Percentiles rank a stretch among this genome's conserved stretches.
phyloP scores from a whole-genome alignment of 306 rosid genomes.

The Arachis stenosperma region DNA sequence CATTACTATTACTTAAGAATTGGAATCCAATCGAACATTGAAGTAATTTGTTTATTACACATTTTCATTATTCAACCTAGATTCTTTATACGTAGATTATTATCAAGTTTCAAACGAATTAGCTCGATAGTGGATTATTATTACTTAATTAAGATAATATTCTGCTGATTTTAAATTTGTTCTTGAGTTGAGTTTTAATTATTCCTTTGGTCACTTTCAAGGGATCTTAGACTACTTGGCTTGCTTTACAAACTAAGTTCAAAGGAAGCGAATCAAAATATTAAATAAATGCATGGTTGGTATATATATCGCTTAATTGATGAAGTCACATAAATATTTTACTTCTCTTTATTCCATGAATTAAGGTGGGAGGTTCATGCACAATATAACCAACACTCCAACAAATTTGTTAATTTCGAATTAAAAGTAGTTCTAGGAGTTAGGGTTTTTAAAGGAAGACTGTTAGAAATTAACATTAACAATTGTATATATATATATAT shows the following conservation, averaged over 20 bases:
- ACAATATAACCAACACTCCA: neutral
- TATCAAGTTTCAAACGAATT: neutral
- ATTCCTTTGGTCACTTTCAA: conserved; percentile 39
- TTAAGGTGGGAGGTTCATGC: conserved; percentile 29
- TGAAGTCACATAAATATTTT: conserved; percentile 6
- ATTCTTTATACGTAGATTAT: neutral
- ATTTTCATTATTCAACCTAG: conserved; percentile 37
- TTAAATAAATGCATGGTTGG: neutral
- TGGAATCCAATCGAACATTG: conserved; percentile 23
- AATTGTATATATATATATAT: no score
- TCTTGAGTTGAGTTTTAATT: neutral
- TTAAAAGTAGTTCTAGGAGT: no score
- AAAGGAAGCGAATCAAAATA: conserved; percentile 21
- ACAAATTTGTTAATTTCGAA: no score
- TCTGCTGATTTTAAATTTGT: conserved; percentile 1
- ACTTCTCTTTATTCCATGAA: conserved; percentile 22
- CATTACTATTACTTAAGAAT: conserved; percentile 22
- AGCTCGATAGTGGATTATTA: neutral
- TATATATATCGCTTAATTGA: neutral
- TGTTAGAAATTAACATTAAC: no score
- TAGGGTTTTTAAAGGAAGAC: no score
- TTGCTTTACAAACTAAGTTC: conserved; percentile 27
- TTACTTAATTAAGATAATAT: neutral
- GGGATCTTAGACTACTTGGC: conserved; percentile 36
- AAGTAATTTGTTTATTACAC: conserved; percentile 25